Evolutionary conservation across 768 basidiomycete species (phyloP).

Genomic region (Chalciporus pseudorubinellus): DNA sequence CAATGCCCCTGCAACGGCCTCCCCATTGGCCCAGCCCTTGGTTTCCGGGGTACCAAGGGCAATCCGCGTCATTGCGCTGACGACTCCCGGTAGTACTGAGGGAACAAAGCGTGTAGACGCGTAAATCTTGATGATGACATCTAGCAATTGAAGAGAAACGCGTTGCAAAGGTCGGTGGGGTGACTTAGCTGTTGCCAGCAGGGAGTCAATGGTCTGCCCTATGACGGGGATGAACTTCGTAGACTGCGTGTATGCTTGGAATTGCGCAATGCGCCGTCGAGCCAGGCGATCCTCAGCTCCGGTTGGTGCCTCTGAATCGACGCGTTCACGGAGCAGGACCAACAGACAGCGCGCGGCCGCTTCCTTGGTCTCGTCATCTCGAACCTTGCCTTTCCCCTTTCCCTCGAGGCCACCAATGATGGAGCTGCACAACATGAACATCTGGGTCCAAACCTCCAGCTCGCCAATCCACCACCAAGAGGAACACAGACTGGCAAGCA

Average conservation of each 20-base stretch:
- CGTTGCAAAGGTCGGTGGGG: constrained; percentile 59
- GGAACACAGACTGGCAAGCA: constrained; percentile 57
- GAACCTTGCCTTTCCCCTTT: constrained; percentile 63
- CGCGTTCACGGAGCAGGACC: constrained; percentile 57
- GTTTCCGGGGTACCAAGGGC: constrained; percentile 51
- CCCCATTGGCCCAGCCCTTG: constrained; percentile 74
- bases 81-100: constrained; percentile 81
- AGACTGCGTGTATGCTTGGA: constrained; percentile 40
- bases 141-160: constrained; percentile 57
- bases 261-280: constrained; percentile 37
- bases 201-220: constrained; percentile 76
- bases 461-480: constrained; percentile 89
- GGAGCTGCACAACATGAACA: constrained; percentile 73
- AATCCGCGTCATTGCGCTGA: constrained; percentile 74
- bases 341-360: constrained; percentile 70
- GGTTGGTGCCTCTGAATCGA: constrained; percentile 39
- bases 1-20: constrained; percentile 58
- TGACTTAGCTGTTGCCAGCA: constrained; percentile 61
- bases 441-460: constrained; percentile 72
- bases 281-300: constrained; percentile 15
- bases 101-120: constrained; percentile 51
- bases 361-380: constrained; percentile 80
- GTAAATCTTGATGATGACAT: constrained; percentile 48
- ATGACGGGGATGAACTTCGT: constrained; percentile 67
- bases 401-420: constrained; percentile 62